Conservation (phyloP, 2,329 filamentous ascomycete genomes). For the Hypoxylon sp. region DNA sequence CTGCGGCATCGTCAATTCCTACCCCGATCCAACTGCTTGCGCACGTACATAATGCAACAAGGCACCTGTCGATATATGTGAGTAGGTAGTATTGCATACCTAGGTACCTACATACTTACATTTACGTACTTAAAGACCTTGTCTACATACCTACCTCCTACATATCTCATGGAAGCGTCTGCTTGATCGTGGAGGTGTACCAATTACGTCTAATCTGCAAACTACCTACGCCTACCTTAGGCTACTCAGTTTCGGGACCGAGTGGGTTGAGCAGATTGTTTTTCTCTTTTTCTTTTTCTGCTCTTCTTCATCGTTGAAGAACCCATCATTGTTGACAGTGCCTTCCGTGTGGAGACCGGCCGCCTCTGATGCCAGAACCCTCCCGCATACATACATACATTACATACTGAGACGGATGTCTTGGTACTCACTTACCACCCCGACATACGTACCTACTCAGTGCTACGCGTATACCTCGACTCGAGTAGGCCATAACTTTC, state of each 20-base stretch:
- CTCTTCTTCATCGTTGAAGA: conserved; percentile 17
- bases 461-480: conserved; percentile 7
- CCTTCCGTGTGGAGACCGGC: neutral
- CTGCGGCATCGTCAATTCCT: neutral
- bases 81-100: no score
- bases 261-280: conserved; percentile 10
- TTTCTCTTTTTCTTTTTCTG: conserved; percentile 9
- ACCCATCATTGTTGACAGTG: conserved; percentile 9
- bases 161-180: neutral
- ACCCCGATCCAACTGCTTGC: no score
- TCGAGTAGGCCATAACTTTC: conserved; percentile 35
- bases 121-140: no score
- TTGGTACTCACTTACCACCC: neutral
- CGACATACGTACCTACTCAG: no score
- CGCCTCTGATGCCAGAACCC: conserved; percentile 7
- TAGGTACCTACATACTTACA: no score
- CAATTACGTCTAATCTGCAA: neutral
- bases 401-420: neutral
- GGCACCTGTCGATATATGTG: no score
- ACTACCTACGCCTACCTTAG: no score
- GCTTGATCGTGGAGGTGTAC: no score
- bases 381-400: conserved; percentile 13
- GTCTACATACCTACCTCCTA: no score
- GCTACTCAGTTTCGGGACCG: conserved; percentile 33
- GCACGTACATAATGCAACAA: no score